phyloP scores from a whole-genome alignment of 768 basidiomycete species.

The Holtermannia corniformis region DNA sequence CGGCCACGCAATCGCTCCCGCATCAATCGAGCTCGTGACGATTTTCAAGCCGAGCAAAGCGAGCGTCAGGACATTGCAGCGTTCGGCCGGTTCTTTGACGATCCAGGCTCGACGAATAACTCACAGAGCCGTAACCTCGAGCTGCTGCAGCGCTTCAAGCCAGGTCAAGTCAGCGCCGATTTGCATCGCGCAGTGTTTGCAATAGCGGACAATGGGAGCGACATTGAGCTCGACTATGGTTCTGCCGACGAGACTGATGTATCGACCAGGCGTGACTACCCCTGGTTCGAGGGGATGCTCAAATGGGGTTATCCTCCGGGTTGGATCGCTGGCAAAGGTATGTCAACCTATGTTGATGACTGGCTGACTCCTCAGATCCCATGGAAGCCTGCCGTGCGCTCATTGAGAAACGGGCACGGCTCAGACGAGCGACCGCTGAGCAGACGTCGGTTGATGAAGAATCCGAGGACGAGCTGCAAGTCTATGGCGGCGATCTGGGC shows the following conservation, averaged over 20 bases:
- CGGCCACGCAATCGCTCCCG: constrained; percentile 16
- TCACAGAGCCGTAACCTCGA: constrained; percentile 14
- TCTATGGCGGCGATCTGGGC: constrained; percentile 15
- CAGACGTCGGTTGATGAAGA: constrained; percentile 1
- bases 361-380: constrained; percentile 15
- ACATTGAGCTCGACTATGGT: background rate
- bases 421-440: constrained; percentile 5
- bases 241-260: constrained; percentile 3
- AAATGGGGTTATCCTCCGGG: constrained; percentile 35
- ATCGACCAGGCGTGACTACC: constrained; percentile 8
- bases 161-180: constrained; percentile 15
- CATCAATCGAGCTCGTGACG: constrained; percentile 14
- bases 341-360: constrained; percentile 2
- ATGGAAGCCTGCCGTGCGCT: constrained; percentile 14
- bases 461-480: constrained; percentile 13
- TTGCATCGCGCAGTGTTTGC: constrained; percentile 20
- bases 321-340: constrained; percentile 22
- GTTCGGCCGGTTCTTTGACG: constrained; percentile 6
- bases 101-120: constrained; percentile 11
- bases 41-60: constrained; percentile 6
- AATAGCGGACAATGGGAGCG: background rate
- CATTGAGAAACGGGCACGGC: constrained; percentile 1
- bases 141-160: constrained; percentile 11
- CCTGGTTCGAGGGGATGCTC: constrained; percentile 24
- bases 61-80: constrained; percentile 1